Evolutionary conservation across 2,329 filamentous ascomycete genomes (phyloP).

Genomic region (Penicillium palitans): DNA sequence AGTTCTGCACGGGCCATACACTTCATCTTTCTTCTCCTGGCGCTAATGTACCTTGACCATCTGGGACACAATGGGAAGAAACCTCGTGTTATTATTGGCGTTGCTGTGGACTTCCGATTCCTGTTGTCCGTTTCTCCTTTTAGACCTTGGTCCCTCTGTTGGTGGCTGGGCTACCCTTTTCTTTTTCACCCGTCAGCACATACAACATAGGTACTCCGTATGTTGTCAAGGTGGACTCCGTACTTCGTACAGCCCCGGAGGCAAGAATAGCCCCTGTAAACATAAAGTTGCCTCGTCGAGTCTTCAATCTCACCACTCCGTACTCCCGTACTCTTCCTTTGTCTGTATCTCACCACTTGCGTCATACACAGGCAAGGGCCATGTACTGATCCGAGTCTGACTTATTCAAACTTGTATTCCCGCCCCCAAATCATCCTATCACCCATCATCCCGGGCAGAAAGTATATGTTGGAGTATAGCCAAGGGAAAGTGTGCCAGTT

Average conservation of each 20-base stretch:
- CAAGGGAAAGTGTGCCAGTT: neutral
- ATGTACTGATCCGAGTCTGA: conserved; percentile 3
- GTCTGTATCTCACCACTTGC: conserved; percentile 5
- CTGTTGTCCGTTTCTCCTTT: neutral
- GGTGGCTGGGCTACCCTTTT: conserved; percentile 3
- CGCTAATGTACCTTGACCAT: conserved; percentile 12
- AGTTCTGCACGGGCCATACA: conserved; percentile 12
- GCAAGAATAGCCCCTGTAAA: neutral
- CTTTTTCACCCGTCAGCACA: neutral
- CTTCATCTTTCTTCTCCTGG: conserved; percentile 14
- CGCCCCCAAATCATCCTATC: neutral
- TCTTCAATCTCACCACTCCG: conserved; percentile 1
- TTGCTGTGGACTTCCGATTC: neutral
- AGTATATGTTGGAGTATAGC: neutral
- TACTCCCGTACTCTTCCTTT: neutral
- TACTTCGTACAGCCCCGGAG: neutral
- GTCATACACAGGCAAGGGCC: conserved; percentile 12
- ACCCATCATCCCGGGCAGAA: neutral
- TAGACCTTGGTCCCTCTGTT: neutral
- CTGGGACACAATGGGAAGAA: neutral
- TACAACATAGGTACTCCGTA: neutral
- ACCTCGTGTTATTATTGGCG: neutral
- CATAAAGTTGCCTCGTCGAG: conserved; percentile 4
- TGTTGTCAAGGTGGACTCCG: no score
- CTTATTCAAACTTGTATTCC: neutral